phyloP scores from a whole-genome alignment of 345 rosid species.

The Ailanthus altissimus region DNA sequence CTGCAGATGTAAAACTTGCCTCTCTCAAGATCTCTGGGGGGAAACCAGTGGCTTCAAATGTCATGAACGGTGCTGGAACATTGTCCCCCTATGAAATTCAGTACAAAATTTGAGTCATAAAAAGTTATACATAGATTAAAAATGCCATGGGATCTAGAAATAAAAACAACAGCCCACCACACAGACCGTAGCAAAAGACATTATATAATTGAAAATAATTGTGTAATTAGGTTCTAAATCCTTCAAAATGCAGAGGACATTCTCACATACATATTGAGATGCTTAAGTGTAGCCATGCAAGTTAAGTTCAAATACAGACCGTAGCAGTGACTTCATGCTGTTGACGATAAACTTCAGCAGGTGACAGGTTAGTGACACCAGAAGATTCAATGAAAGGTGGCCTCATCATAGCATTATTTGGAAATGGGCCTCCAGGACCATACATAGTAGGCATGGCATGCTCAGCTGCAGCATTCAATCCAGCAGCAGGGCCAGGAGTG shows the following conservation, averaged over 20 bases:
- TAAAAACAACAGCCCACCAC: slow-evolving; percentile 9
- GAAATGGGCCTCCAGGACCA: slow-evolving; percentile 50
- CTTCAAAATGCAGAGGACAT: neutral
- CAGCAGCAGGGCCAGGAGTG: slow-evolving; percentile 46
- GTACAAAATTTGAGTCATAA: slow-evolving; percentile 19
- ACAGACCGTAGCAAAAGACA: neutral
- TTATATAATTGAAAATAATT: neutral
- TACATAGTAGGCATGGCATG: slow-evolving; percentile 50
- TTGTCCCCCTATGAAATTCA: slow-evolving; percentile 72
- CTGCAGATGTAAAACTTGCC: slow-evolving; percentile 48
- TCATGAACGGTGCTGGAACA: slow-evolving; percentile 88
- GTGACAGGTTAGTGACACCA: slow-evolving; percentile 50
- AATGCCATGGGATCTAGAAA: neutral
- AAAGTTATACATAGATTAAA: slow-evolving; percentile 12
- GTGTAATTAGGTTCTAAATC: neutral
- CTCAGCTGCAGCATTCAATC: slow-evolving; percentile 49
- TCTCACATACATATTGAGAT: no score
- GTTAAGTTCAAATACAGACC: slow-evolving; percentile 42
- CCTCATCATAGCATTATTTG: slow-evolving; percentile 47
- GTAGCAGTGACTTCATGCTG: slow-evolving; percentile 89
- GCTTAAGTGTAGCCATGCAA: no score
- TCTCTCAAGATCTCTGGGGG: slow-evolving; percentile 93
- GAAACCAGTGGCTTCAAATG: slow-evolving; percentile 87
- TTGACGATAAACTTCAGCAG: slow-evolving; percentile 71
- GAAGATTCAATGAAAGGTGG: slow-evolving; percentile 50